These are phyloP conservation scores for Lumnitzera racemosa DNA, from an alignment of 345 rosid genomes.

Conservation along the genomic window DNA sequence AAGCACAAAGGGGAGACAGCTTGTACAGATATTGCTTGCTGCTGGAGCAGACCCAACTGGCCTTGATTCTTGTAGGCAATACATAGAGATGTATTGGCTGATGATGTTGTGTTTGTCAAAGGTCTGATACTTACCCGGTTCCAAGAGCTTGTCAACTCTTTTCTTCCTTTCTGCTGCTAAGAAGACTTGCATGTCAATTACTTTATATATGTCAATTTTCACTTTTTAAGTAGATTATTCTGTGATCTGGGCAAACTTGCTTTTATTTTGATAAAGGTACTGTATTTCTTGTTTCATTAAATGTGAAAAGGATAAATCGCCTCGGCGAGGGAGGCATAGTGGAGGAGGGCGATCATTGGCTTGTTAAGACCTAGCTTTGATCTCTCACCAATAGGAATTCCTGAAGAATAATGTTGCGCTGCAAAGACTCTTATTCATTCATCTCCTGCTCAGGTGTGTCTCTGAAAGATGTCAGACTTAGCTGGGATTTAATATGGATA, in stretches of 20 bases:
- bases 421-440: too few species aligned
- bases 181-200: neutral
- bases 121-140: conserved; percentile 19
- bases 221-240: conserved; percentile 53
- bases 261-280: too few species aligned
- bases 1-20: conserved; percentile 63
- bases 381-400: too few species aligned
- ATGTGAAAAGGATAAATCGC: too few species aligned
- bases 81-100: conserved; percentile 86
- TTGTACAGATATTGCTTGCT: conserved; percentile 73
- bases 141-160: neutral
- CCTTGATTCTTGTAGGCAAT: conserved; percentile 80
- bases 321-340: too few species aligned
- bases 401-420: too few species aligned
- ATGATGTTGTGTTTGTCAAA: conserved; percentile 78
- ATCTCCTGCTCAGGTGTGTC: too few species aligned
- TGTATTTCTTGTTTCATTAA: too few species aligned
- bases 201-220: conserved; percentile 9
- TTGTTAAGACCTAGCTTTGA: too few species aligned
- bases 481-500: too few species aligned
- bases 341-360: too few species aligned
- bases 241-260: conserved; percentile 33
- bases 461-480: too few species aligned
- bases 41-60: conserved; percentile 93
- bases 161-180: neutral